Evolutionary conservation across 225 moss, liverwort and hornwort genomes (phyloP).

Genomic region (Physcomitrium patens): DNA sequence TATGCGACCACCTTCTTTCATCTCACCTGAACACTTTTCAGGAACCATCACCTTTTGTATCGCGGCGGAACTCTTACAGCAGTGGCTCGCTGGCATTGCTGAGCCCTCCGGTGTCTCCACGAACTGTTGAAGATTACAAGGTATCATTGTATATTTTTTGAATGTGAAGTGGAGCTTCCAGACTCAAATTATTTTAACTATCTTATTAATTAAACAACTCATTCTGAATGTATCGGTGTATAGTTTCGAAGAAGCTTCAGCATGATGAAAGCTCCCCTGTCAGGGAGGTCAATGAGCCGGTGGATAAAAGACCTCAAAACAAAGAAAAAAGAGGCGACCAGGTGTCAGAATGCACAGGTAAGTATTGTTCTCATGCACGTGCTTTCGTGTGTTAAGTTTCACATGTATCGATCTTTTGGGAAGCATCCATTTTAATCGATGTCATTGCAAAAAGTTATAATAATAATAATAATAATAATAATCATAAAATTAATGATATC

Average conservation of each 20-base stretch:
- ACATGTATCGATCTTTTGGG: neutral
- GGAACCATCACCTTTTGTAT: constrained; percentile 66
- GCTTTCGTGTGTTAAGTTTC: neutral
- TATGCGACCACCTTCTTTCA: neutral
- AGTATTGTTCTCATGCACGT: neutral
- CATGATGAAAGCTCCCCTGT: constrained; percentile 44
- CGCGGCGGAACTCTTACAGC: constrained; percentile 70
- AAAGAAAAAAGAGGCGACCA: constrained; percentile 69
- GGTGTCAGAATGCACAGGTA: constrained; percentile 71
- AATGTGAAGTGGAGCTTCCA: neutral
- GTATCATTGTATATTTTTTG: constrained; percentile 1
- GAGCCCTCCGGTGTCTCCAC: constrained; percentile 69
- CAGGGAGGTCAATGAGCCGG: constrained; percentile 67
- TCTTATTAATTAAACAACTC: neutral
- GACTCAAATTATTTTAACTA: neutral
- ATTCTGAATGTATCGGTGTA: constrained; percentile 9
- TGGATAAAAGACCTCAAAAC: constrained; percentile 78
- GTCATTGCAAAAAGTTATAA: neutral
- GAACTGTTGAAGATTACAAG: constrained; percentile 52
- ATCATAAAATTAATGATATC: too few relatives aligned
- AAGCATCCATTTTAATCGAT: neutral
- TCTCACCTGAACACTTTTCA: constrained; percentile 21
- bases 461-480: too few relatives aligned
- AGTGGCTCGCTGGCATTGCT: constrained; percentile 61
- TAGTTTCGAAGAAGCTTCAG: constrained; percentile 68